These are phyloP conservation scores for Castanospermum australe DNA, from an alignment of 306 rosid species.

Conservation along the genomic window DNA sequence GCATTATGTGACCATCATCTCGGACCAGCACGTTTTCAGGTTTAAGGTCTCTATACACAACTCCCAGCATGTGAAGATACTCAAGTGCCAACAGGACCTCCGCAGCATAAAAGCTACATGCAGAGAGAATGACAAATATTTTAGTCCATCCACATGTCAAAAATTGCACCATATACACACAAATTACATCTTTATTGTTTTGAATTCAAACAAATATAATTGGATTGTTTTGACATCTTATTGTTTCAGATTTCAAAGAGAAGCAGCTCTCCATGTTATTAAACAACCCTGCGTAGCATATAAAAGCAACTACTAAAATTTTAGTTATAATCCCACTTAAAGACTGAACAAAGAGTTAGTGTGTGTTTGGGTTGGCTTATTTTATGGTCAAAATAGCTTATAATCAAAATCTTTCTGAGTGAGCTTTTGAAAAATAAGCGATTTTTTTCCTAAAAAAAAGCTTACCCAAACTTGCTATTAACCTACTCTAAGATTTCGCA, in stretches of 20 bases:
- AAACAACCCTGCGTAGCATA: not conserved
- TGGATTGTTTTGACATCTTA: slow-evolving; percentile 6
- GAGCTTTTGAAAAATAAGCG: too few relatives aligned
- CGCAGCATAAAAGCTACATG: slow-evolving; percentile 52
- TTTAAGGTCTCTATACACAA: slow-evolving; percentile 51
- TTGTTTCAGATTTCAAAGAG: not conserved
- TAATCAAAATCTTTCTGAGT: too few relatives aligned
- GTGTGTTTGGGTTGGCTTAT: too few relatives aligned
- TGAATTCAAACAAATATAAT: too few relatives aligned
- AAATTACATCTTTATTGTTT: too few relatives aligned
- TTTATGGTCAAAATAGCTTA: too few relatives aligned
- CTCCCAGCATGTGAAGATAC: slow-evolving; percentile 64
- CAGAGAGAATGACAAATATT: not conserved
- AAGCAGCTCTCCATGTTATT: not conserved
- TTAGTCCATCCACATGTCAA: not conserved
- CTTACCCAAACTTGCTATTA: too few relatives aligned
- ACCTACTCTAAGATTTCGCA: not conserved
- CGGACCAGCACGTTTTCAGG: slow-evolving; percentile 54
- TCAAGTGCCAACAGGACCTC: slow-evolving; percentile 59
- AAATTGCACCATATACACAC: not conserved
- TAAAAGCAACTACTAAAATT: not conserved
- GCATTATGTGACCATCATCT: slow-evolving; percentile 65
- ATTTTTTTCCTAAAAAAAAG: too few relatives aligned
- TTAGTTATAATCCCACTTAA: not conserved
- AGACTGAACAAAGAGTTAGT: not conserved